Percentiles rank a stretch among this genome's conserved stretches.
phyloP scores from a whole-genome alignment of 192 early-diverging fungal genomes.

The Coemansia sp. region DNA sequence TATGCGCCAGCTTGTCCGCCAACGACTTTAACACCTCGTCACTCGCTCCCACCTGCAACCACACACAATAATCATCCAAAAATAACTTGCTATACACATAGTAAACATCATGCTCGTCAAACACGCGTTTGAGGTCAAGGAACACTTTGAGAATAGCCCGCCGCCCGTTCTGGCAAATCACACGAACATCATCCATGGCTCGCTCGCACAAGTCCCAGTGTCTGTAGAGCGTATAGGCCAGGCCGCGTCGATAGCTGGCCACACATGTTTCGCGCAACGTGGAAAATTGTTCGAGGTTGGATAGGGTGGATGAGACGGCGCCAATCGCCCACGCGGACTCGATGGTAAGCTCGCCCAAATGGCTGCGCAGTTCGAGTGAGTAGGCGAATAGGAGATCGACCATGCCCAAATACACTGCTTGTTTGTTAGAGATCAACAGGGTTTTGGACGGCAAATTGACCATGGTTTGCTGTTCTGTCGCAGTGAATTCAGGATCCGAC shows the following conservation, averaged over 20 bases:
- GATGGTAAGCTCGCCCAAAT: conserved; percentile 79
- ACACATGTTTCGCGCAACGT: conserved; percentile 62
- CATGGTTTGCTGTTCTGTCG: conserved; percentile 73
- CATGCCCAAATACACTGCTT: conserved; percentile 76
- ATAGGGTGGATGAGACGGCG: conserved; percentile 74
- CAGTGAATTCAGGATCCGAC: conserved; percentile 57
- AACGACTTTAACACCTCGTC: conserved; percentile 74
- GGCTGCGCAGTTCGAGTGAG: conserved; percentile 82
- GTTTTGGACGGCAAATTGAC: conserved; percentile 74
- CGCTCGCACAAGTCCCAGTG: conserved; percentile 73
- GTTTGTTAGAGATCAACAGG: conserved; percentile 66
- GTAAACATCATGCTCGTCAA: conserved; percentile 85
- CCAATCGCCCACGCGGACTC: conserved; percentile 92
- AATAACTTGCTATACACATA: conserved; percentile 87
- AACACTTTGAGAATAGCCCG: conserved; percentile 77
- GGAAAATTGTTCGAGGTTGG: conserved; percentile 71
- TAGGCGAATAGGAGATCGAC: conserved; percentile 93
- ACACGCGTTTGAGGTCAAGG: conserved; percentile 72
- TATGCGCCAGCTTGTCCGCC: conserved; percentile 76
- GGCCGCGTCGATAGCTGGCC: conserved; percentile 71
- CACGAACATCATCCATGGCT: conserved; percentile 78
- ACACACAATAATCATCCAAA: conserved; percentile 95
- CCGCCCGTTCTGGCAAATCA: conserved; percentile 80
- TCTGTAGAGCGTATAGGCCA: conserved; percentile 88
- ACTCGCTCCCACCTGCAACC: conserved; percentile 77